Percentiles rank a stretch among this genome's conserved stretches.
phyloP scores from a whole-genome alignment of 331 rosid species.

The Rhamnella rubrinervis region DNA sequence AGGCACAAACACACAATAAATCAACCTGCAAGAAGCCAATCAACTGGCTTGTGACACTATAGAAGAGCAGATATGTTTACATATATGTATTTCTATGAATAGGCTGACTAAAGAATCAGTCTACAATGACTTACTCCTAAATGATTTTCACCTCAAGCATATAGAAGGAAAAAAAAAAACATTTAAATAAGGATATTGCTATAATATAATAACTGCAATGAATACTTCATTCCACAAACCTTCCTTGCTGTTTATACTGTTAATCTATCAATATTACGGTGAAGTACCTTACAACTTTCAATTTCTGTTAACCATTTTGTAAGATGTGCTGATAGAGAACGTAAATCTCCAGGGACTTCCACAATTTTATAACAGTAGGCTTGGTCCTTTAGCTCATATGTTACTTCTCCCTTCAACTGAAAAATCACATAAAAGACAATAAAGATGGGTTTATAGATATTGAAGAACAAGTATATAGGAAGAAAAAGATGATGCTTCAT shows the following conservation, averaged over 20 bases:
- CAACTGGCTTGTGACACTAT: background rate
- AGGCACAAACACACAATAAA: background rate
- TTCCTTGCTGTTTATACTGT: background rate
- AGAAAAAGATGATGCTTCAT: background rate
- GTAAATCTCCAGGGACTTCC: constrained; percentile 59
- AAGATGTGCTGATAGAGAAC: constrained; percentile 66
- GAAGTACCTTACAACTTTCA: constrained; percentile 74
- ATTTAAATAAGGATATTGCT: background rate
- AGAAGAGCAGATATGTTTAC: background rate
- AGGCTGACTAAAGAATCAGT: background rate
- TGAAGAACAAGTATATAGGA: background rate
- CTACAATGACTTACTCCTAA: background rate
- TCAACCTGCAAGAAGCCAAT: constrained; percentile 6
- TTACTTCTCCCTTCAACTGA: constrained; percentile 84
- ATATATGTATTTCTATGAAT: background rate
- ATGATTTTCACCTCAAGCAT: background rate
- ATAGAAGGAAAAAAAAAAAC: background rate
- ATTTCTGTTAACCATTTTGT: constrained; percentile 78
- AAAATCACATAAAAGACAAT: constrained; percentile 10
- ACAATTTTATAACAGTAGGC: constrained; percentile 73
- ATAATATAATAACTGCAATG: background rate
- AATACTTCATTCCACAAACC: background rate
- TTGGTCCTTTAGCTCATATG: constrained; percentile 77
- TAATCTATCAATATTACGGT: constrained; percentile 8
- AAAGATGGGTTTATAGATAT: constrained; percentile 10